Conservation (phyloP, 1,284 basidiomycete genomes). For the Ganoderma multipileum region DNA sequence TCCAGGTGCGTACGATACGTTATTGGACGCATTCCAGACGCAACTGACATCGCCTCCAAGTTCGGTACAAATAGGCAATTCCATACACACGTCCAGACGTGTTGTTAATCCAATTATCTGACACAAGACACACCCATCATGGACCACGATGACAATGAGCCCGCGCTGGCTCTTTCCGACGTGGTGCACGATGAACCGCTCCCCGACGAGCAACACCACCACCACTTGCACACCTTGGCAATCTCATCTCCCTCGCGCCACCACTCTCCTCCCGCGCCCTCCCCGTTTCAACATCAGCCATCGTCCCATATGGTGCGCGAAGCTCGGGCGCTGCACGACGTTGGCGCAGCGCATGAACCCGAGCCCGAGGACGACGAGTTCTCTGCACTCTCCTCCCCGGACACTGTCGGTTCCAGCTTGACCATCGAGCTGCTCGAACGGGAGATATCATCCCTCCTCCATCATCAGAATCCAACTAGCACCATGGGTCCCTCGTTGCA, state of each 20-base stretch:
- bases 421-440: conserved; percentile 76
- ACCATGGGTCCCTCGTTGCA: conserved; percentile 61
- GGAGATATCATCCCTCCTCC: conserved; percentile 73
- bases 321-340: conserved; percentile 10
- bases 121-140: conserved; percentile 42
- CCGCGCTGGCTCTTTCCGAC: conserved; percentile 75
- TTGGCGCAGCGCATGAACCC: conserved; percentile 10
- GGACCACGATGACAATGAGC: conserved; percentile 60
- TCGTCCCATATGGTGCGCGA: conserved; percentile 22
- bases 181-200: conserved; percentile 79
- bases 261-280: conserved; percentile 33
- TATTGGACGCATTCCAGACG: conserved; percentile 5
- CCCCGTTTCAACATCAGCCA: conserved; percentile 43
- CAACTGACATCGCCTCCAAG: conserved; percentile 21
- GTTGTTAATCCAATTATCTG: background rate
- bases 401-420: conserved; percentile 47
- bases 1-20: conserved; percentile 14
- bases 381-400: conserved; percentile 35
- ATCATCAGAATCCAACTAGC: conserved; percentile 71
- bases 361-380: conserved; percentile 30
- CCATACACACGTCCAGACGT: conserved; percentile 18
- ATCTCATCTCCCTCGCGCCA: conserved; percentile 33
- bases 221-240: conserved; percentile 33
- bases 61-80: conserved; percentile 5
- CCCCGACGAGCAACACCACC: conserved; percentile 45